Conservation (phyloP, 306 rosid species). For the Begonia loranthoides region DNA sequence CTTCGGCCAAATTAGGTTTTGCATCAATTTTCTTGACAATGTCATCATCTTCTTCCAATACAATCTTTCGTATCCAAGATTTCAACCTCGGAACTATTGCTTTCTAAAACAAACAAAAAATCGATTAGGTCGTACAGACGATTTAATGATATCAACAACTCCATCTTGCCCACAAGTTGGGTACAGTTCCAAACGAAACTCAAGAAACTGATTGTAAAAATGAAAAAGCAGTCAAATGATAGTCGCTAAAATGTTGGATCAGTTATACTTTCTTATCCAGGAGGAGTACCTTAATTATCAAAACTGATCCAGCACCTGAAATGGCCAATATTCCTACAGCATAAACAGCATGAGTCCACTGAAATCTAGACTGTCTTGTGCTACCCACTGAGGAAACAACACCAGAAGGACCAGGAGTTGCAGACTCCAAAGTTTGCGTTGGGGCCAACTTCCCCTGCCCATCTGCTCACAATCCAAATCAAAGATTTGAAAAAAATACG, state of each 20-base stretch:
- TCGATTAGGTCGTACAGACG: slow-evolving; percentile 13
- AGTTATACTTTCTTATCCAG: no score
- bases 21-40: slow-evolving; percentile 21
- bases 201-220: slow-evolving; percentile 9
- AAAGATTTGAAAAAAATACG: neutral
- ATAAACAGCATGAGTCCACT: slow-evolving; percentile 71
- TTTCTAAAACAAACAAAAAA: slow-evolving; percentile 40
- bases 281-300: slow-evolving; percentile 64
- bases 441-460: slow-evolving; percentile 36
- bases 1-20: slow-evolving; percentile 67
- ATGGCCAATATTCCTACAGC: slow-evolving; percentile 65
- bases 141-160: slow-evolving; percentile 1
- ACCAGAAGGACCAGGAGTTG: slow-evolving; percentile 28
- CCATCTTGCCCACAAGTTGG: neutral
- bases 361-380: slow-evolving; percentile 39
- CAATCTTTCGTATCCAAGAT: slow-evolving; percentile 88
- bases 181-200: neutral
- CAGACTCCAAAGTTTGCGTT: slow-evolving; percentile 41
- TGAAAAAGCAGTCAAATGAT: slow-evolving; percentile 6
- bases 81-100: slow-evolving; percentile 71
- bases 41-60: slow-evolving; percentile 42
- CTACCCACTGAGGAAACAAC: slow-evolving; percentile 27
- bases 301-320: slow-evolving; percentile 75
- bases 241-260: slow-evolving; percentile 4
- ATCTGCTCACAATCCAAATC: slow-evolving; percentile 26